Base-by-base conservation (phyloP, 257 asterid genomes). In the Nicotiana benthamiana region DNA sequence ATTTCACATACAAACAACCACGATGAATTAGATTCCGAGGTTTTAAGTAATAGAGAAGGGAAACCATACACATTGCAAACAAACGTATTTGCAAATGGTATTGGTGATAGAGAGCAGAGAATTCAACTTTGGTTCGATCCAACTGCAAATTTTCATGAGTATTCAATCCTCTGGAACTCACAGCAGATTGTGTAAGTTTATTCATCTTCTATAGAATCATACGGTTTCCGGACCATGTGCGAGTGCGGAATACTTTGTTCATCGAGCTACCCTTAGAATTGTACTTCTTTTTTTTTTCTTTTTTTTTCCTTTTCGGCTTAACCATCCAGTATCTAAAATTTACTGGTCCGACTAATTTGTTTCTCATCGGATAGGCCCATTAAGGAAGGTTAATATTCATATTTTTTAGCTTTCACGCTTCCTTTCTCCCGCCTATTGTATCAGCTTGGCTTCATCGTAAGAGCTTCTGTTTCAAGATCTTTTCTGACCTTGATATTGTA, bases 81-180 rank as follows among this genome's bases (percentile, higher is more conserved):
- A 51, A 81, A 81, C 13, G 62, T 81, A 28, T n/a, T 72, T 30
- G 43, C 78, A 7, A 75, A 81, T 61, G 83, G 83, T 53, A 3
- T 80, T 12, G 77, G 83, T 34, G 70, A 79, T 26, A 79, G 82
- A 61, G 82, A 79, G 46, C 48, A 79, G 26, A 79, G 62, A 22
- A 62, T 79, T 79, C 18, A 40, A 40, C 82, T 79, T 53, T 79
- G 75, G 82, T 79, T 79, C 16, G 75, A 79, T 62, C 82, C 82
- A 27, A n/a, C 81, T 11, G 43, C 81, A 0, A 32, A 3, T 2
- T 62, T 79, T 43, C 75, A 79, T 26, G 53, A 64, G 22, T 79
- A 78, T 46, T 46, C 67, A 79, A 79, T 79, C 62, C 82, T 62
- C 4, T 79, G 82, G 75, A 79, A 79, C 40, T 67, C 67, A 43